Percentiles rank a stretch among this genome's conserved stretches.
Evolutionary conservation across 345 rosid species (phyloP).

Genomic region (Eutrema heterophyllum): DNA sequence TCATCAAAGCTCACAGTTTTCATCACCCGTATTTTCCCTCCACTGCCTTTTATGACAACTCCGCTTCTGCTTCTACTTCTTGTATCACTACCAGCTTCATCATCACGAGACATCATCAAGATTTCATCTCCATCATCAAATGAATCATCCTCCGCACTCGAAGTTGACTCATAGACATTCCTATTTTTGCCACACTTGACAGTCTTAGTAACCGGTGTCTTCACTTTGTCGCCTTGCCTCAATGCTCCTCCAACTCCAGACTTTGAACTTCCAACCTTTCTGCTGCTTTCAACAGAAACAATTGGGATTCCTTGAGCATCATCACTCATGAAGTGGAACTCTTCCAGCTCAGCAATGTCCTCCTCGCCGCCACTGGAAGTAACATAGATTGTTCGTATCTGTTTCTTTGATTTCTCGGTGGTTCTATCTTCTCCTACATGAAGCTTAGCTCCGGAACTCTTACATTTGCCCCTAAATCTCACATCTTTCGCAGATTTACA

Average conservation of each 20-base stretch:
- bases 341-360: conserved; percentile 60
- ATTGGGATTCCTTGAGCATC: conserved; percentile 23
- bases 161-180: conserved; percentile 34
- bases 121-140: background rate
- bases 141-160: conserved; percentile 31
- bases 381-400: conserved; percentile 42
- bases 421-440: conserved; percentile 31
- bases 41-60: background rate
- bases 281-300: background rate
- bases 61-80: background rate
- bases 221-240: conserved; percentile 15
- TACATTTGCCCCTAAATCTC: background rate
- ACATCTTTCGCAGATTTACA: conserved; percentile 35
- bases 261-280: conserved; percentile 9
- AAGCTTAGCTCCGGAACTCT: background rate
- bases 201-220: conserved; percentile 44
- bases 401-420: conserved; percentile 36
- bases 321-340: conserved; percentile 42
- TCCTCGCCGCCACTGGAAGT: conserved; percentile 40
- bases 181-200: conserved; percentile 53
- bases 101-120: background rate
- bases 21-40: conserved; percentile 13
- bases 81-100: background rate
- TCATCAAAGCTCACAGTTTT: conserved; percentile 20
- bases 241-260: conserved; percentile 24